Evolutionary conservation across 2,329 filamentous ascomycete genomes (phyloP).

Genomic region (Xylariomycetidae sp.): DNA sequence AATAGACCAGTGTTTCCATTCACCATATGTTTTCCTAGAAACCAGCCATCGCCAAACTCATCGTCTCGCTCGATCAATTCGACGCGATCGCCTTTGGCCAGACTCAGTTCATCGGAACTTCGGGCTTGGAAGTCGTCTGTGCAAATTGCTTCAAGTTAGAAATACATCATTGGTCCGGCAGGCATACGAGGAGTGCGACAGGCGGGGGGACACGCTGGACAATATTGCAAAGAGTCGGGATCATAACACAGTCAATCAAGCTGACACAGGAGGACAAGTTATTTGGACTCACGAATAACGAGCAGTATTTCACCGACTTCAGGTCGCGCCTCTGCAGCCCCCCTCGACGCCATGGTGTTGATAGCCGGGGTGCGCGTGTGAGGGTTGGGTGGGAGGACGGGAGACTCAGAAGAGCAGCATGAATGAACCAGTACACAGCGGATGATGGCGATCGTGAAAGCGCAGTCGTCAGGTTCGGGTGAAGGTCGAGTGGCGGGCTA

Average conservation of each 20-base stretch:
- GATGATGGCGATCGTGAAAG: too few species aligned
- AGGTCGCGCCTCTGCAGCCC: slow-evolving; percentile 43
- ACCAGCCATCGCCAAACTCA: slow-evolving; percentile 87
- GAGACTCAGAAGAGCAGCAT: too few species aligned
- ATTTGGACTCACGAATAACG: slow-evolving; percentile 70
- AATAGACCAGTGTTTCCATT: slow-evolving; percentile 76
- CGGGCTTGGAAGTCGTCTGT: slow-evolving; percentile 88
- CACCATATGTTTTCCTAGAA: slow-evolving; percentile 67
- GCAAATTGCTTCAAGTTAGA: too few species aligned
- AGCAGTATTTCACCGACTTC: slow-evolving; percentile 63
- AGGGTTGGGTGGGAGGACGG: too few species aligned
- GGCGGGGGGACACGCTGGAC: too few species aligned
- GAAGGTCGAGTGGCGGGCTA: too few species aligned
- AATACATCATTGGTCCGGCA: slow-evolving; percentile 2
- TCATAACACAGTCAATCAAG: too few species aligned
- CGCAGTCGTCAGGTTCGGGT: too few species aligned
- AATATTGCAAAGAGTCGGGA: background rate
- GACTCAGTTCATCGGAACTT: slow-evolving; percentile 86
- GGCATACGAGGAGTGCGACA: background rate
- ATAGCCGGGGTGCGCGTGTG: slow-evolving; percentile 5
- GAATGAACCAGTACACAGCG: too few species aligned
- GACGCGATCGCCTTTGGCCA: slow-evolving; percentile 79
- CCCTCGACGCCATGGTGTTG: slow-evolving; percentile 39
- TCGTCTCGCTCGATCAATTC: slow-evolving; percentile 82
- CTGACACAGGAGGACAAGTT: too few species aligned